Evolutionary conservation across 495 filamentous ascomycete species (phyloP).

Genomic region (Talaromyces liani): DNA sequence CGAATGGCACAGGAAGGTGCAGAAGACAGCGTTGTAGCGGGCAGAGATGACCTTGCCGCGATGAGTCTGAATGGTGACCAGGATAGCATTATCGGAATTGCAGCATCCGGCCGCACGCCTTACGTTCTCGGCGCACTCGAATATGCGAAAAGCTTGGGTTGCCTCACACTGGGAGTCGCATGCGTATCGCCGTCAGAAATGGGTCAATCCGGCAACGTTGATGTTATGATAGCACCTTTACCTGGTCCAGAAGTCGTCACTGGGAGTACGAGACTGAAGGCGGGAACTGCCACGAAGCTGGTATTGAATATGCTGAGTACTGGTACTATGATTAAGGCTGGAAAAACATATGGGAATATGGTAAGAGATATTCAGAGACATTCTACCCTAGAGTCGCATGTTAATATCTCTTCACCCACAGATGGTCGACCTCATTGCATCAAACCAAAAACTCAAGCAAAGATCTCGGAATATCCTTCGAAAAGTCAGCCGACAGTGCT

Average conservation of each 20-base stretch:
- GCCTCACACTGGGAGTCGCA: constrained; percentile 27
- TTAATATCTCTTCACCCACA: constrained; percentile 10
- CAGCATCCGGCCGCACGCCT: constrained; percentile 33
- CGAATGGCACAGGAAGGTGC: constrained; percentile 32
- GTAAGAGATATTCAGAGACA: constrained; percentile 12
- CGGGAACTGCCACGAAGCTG: constrained; percentile 31
- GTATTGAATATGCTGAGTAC: constrained; percentile 35
- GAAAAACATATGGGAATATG: constrained; percentile 36
- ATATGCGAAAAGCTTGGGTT: constrained; percentile 24
- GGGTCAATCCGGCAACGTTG: constrained; percentile 18
- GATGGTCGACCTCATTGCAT: constrained; percentile 34
- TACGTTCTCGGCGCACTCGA: constrained; percentile 30
- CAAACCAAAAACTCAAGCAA: constrained; percentile 30
- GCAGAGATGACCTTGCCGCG: constrained; percentile 17
- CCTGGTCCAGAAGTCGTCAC: constrained; percentile 31
- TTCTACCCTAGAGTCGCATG: too few species aligned
- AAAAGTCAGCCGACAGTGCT: constrained; percentile 17
- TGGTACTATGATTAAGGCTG: constrained; percentile 29
- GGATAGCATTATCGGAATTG: constrained; percentile 32
- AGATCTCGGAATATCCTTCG: constrained; percentile 29
- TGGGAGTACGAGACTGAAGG: constrained; percentile 33
- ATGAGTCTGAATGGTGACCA: constrained; percentile 20
- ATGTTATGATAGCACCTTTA: constrained; percentile 24
- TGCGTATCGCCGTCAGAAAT: constrained; percentile 27
- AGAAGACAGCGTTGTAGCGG: constrained; percentile 23